Conservation (phyloP, 148 eudicot species). For the Chenopodium quinoa region DNA sequence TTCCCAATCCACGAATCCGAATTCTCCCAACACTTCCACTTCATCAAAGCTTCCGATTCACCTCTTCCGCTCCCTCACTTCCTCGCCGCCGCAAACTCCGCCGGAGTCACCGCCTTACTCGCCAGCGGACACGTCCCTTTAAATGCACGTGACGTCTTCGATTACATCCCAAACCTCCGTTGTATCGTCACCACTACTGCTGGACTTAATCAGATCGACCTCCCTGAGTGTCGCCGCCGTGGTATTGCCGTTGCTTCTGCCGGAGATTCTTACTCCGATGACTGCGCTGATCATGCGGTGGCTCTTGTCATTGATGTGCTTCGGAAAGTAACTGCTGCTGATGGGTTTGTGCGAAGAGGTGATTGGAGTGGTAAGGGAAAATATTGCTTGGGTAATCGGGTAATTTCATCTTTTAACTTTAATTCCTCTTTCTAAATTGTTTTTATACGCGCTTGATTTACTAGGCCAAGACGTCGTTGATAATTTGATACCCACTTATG, state of each 20-base stretch:
- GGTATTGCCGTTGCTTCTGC: constrained; percentile 51
- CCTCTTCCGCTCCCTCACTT: constrained; percentile 34
- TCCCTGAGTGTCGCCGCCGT: constrained; percentile 66
- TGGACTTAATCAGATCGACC: constrained; percentile 59
- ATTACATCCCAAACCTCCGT: constrained; percentile 44
- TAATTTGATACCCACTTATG: too few species aligned
- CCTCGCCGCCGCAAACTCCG: constrained; percentile 31
- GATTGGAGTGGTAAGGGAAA: constrained; percentile 37
- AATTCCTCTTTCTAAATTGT: neutral
- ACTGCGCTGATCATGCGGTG: constrained; percentile 68
- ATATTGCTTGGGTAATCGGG: constrained; percentile 25
- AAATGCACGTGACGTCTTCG: constrained; percentile 32
- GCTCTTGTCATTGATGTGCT: constrained; percentile 60
- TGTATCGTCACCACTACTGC: constrained; percentile 54
- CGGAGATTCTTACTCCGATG: constrained; percentile 36
- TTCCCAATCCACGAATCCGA: constrained; percentile 25
- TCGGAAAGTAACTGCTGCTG: constrained; percentile 45
- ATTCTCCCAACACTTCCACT: constrained; percentile 35
- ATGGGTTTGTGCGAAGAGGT: constrained; percentile 53
- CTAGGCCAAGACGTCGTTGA: too few species aligned
- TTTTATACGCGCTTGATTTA: neutral
- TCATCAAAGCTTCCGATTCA: constrained; percentile 51
- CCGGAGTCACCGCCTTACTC: constrained; percentile 33
- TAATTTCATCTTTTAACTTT: neutral
- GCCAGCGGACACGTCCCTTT: constrained; percentile 17